Conservation (phyloP, 139 green algal species). For the Tetradesmus lagerheimii region DNA sequence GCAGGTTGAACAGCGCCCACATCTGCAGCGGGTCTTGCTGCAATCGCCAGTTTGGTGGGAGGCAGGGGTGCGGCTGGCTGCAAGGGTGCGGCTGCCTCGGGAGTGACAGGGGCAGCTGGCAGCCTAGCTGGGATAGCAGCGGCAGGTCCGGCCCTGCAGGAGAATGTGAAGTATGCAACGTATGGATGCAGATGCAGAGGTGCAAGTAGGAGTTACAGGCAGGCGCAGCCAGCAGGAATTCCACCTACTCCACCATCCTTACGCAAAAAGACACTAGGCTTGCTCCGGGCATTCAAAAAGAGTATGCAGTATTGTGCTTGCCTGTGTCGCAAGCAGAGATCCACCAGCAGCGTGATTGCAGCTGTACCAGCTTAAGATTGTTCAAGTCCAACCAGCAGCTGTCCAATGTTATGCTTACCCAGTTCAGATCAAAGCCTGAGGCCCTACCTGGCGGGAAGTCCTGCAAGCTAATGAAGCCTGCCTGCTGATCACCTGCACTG, state of each 20-base stretch:
- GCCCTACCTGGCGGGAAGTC: conserved; percentile 34
- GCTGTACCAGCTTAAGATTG: too few relatives aligned
- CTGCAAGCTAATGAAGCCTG: neutral
- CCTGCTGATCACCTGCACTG: neutral
- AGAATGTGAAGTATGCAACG: too few relatives aligned
- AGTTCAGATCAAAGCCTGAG: neutral
- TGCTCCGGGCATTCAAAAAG: too few relatives aligned
- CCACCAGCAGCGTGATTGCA: too few relatives aligned
- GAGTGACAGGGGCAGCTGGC: neutral
- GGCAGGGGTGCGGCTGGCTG: neutral
- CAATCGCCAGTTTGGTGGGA: conserved; percentile 20
- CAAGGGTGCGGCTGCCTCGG: neutral
- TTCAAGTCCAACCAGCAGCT: too few relatives aligned
- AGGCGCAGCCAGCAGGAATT: neutral
- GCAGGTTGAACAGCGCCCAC: conserved; percentile 28
- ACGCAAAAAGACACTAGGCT: too few relatives aligned
- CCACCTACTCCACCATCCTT: too few relatives aligned
- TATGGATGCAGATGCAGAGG: neutral
- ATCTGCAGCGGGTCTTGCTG: conserved; percentile 36
- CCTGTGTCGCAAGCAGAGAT: too few relatives aligned
- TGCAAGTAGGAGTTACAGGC: neutral
- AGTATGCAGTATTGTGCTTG: too few relatives aligned
- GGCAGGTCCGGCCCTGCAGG: conserved; percentile 17
- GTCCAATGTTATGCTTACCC: too few relatives aligned
- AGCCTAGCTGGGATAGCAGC: conserved; percentile 11